Evolutionary conservation across 257 asterid genomes (phyloP).

Genomic region (Ajuga chamaepitys): DNA sequence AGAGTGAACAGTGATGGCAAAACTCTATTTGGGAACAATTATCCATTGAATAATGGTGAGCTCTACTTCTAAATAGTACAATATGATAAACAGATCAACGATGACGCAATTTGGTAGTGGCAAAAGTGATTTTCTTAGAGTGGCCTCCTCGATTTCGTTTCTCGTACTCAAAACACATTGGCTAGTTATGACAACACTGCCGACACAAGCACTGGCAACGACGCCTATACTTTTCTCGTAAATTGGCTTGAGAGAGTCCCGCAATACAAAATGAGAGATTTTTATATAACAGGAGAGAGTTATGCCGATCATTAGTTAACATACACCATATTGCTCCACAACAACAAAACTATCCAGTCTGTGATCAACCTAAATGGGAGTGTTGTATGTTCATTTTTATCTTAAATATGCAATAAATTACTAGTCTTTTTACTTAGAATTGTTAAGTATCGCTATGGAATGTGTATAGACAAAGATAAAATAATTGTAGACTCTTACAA

Average conservation of each 20-base stretch:
- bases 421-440: too few relatives aligned
- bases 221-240: slow-evolving; percentile 30
- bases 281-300: slow-evolving; percentile 39
- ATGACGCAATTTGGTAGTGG: slow-evolving; percentile 19
- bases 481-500: too few relatives aligned
- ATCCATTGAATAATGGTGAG: slow-evolving; percentile 35
- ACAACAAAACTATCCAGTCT: slow-evolving; percentile 14
- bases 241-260: slow-evolving; percentile 48
- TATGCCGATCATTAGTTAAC: slow-evolving; percentile 44
- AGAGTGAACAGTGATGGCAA: slow-evolving; percentile 33
- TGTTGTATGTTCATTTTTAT: slow-evolving; percentile 32
- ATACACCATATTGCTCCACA: slow-evolving; percentile 17
- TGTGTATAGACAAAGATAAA: too few relatives aligned
- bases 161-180: slow-evolving; percentile 40
- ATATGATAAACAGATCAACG: too few relatives aligned
- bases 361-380: slow-evolving; percentile 36
- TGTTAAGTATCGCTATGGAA: too few relatives aligned
- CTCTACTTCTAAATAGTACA: too few relatives aligned
- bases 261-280: slow-evolving; percentile 28
- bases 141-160: slow-evolving; percentile 47
- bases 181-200: slow-evolving; percentile 20
- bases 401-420: too few relatives aligned
- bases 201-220: slow-evolving; percentile 27
- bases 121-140: slow-evolving; percentile 42
- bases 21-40: slow-evolving; percentile 27